Base-by-base conservation (phyloP, 2,329 filamentous ascomycete genomes). In the Cladophialophora immunda region DNA sequence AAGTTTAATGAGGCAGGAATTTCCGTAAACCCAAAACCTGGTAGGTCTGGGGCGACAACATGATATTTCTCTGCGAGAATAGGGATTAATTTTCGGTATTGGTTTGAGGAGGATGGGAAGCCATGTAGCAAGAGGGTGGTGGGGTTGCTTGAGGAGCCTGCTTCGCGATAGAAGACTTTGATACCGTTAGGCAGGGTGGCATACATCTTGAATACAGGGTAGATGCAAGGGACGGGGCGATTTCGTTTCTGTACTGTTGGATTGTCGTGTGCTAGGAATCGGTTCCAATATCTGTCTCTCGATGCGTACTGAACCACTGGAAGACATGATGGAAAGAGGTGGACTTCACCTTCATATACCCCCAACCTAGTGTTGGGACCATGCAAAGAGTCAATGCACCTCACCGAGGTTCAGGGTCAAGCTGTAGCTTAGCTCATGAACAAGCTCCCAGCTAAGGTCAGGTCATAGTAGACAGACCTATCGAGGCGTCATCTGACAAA, bases 1-100 rank as follows among this genome's bases (percentile, higher is more conserved):
- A 84, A 89, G 58, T 77, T 75, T 19, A 71, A 52, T 15, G 75
- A 68, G 0, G 71, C 69, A 0, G 83, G 81, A 2, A 82, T 78
- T 53, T 78, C 76, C 2, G 87, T 89, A 76, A 87, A 87, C 59
- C 87, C 87, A 70, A 83, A 89, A 15, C 85, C 86, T 1, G 86
- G 87, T 2, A 88, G 78, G 73, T 89, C 87, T 0, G 86, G 87
- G 0, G 86, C 86, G 15, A 89, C 73, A 58, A 84, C 75, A 34
- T 78, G 80, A 68, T 82, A 83, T 19, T 70, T 68, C 30, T 77
- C 75, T 1, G 79, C 75, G 3, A 84, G 78, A 13, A 81, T 71
- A 34, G 81, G 81, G 17, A 83, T 83, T 19, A 84, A 71, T 53
- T 82, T 78, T 30, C 81, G 78, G 69, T 77, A 84, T 72, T 83